Conservation (phyloP, 208 protist genomes). For the Herpetomonas tarakana region DNA sequence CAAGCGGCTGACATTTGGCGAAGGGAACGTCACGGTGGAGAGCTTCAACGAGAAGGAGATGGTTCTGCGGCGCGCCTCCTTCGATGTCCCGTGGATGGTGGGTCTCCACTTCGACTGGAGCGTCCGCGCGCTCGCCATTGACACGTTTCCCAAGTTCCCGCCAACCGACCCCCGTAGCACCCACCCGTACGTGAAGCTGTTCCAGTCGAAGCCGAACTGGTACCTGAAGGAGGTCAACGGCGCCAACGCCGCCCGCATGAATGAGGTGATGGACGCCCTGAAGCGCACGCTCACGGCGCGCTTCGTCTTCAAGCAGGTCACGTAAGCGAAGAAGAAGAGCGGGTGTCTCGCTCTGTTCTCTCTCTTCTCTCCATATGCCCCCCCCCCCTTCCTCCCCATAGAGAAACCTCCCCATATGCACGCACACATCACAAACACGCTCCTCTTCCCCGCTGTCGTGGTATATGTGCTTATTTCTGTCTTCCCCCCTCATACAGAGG, state of each 20-base stretch:
- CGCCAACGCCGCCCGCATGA: slow-evolving; percentile 51
- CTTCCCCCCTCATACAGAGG: too few relatives aligned
- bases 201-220: slow-evolving; percentile 53
- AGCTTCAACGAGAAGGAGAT: slow-evolving; percentile 65
- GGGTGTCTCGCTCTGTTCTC: too few relatives aligned
- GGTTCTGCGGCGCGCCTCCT: slow-evolving; percentile 39
- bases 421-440: too few relatives aligned
- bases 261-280: slow-evolving; percentile 59
- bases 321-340: slow-evolving; percentile 9
- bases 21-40: slow-evolving; percentile 49
- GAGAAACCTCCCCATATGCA: too few relatives aligned
- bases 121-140: slow-evolving; percentile 54
- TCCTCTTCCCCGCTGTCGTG: too few relatives aligned
- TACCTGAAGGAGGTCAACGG: slow-evolving; percentile 72
- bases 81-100: slow-evolving; percentile 65
- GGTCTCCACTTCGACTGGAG: slow-evolving; percentile 76
- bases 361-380: neutral
- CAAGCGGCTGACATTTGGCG: slow-evolving; percentile 38
- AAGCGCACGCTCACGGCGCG: slow-evolving; percentile 49
- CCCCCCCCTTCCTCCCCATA: too few relatives aligned
- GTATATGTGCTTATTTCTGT: too few relatives aligned
- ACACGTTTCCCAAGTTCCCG: slow-evolving; percentile 45
- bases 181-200: slow-evolving; percentile 58
- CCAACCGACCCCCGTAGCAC: slow-evolving; percentile 23
- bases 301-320: slow-evolving; percentile 44